Conservation (phyloP, 805 yeast genomes). For the Candida fluviatilis region DNA sequence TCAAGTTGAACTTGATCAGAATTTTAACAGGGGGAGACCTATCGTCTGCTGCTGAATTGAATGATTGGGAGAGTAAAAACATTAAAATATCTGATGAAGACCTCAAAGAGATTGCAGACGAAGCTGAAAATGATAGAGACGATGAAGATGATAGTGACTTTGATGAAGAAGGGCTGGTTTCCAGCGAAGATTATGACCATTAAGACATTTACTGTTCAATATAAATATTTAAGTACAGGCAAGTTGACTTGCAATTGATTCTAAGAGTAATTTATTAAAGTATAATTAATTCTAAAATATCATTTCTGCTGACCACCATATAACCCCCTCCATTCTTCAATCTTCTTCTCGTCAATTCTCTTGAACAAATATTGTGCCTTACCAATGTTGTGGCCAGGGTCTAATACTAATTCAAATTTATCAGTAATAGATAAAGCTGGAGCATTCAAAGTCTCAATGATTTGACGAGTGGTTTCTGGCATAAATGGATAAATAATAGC, state of each 20-base stretch:
- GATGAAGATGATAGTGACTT: conserved; percentile 11
- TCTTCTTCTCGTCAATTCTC: conserved; percentile 86
- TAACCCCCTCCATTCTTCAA: conserved; percentile 79
- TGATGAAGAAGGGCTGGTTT: conserved; percentile 16
- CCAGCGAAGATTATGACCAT: conserved; percentile 3
- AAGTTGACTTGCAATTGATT: too few species aligned
- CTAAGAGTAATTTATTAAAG: too few species aligned
- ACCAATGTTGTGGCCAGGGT: conserved; percentile 82
- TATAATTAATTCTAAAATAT: too few species aligned
- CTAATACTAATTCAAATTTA: conserved; percentile 61
- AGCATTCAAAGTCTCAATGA: conserved; percentile 75
- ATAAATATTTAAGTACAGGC: too few species aligned
- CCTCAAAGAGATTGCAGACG: conserved; percentile 15
- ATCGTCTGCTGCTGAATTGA: conserved; percentile 23
- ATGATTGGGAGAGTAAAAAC: conserved; percentile 36
- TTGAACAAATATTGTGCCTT: conserved; percentile 88
- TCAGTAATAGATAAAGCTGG: conserved; percentile 79
- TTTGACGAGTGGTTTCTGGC: conserved; percentile 75
- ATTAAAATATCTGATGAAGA: conserved; percentile 20
- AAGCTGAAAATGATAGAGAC: conserved; percentile 9
- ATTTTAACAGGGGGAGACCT: conserved; percentile 55
- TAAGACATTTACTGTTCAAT: not conserved
- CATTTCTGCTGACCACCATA: conserved; percentile 80
- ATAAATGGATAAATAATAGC: conserved; percentile 83
- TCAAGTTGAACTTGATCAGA: conserved; percentile 48